Percentiles rank a stretch among this genome's conserved stretches.
phyloP scores from a whole-genome alignment of 2,329 filamentous ascomycete species.

The Neofusicoccum cordaticola region DNA sequence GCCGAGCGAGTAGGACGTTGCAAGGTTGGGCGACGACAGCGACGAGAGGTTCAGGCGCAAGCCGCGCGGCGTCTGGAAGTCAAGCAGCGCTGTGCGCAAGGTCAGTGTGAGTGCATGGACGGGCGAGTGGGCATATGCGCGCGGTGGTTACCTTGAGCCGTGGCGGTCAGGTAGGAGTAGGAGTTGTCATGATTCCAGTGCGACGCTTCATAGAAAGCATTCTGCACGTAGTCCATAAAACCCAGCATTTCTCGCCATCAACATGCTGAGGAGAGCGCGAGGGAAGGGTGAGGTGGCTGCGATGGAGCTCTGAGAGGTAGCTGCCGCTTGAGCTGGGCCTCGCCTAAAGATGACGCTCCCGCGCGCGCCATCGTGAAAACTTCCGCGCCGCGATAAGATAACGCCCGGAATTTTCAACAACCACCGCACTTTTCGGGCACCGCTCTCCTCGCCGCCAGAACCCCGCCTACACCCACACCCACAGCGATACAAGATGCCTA shows the following conservation, averaged over 20 bases:
- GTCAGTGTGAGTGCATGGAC: not conserved
- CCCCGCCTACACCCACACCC: slow-evolving; percentile 2
- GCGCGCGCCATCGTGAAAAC: slow-evolving; percentile 16
- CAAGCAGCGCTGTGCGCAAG: slow-evolving; percentile 65
- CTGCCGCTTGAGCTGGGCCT: not conserved
- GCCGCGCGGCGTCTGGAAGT: slow-evolving; percentile 82
- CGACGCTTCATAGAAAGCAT: slow-evolving; percentile 81
- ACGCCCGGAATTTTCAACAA: slow-evolving; percentile 16
- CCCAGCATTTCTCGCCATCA: slow-evolving; percentile 65
- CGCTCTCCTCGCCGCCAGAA: not conserved
- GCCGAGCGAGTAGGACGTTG: slow-evolving; percentile 87
- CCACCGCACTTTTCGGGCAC: not conserved
- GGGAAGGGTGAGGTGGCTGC: not conserved
- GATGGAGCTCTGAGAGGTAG: not conserved
- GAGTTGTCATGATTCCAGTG: slow-evolving; percentile 91
- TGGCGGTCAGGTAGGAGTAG: slow-evolving; percentile 81
- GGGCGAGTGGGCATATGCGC: slow-evolving; percentile 15
- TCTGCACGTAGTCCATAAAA: slow-evolving; percentile 96
- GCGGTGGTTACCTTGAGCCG: slow-evolving; percentile 65
- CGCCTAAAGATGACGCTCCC: slow-evolving; percentile 14
- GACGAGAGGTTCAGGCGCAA: slow-evolving; percentile 85
- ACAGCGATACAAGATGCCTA: slow-evolving; percentile 67
- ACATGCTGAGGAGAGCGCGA: slow-evolving; percentile 7
- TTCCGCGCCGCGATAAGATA: slow-evolving; percentile 16
- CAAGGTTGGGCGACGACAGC: slow-evolving; percentile 87